Evolutionary conservation across 75 land plant genomes (phyloP), one percentile per base, ranked within the genome.

Genomic region (Cunninghamia lanceolata): DNA sequence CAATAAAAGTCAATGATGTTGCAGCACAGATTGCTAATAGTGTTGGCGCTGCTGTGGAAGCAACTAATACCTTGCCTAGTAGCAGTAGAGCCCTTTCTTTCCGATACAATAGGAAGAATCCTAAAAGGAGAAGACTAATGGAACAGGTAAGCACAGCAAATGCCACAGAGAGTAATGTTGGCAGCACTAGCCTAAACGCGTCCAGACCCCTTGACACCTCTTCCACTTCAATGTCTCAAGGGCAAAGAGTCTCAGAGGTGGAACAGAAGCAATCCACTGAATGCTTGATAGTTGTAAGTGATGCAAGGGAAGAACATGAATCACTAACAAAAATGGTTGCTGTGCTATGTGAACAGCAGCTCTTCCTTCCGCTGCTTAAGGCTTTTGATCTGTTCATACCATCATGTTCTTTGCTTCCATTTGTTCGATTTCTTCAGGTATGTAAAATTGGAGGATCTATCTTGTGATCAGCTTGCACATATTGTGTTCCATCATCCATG

Each of bases 341-440:
- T 32, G 94, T 95, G 63, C 93, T 98, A 52, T 96, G 99, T 87
- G 97, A 98, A 63, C 95, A 98, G 86, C 94, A 90, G 79, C 90
- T 92, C 39, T 98, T 96, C 87, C 90, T 95, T 87, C 99, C 99
- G 82, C 86, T 98, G 85, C 92, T 98, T 15, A 94, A 93, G 89
- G 99, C 99, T 36, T 98, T 98, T 88, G 99, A 98, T 84, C 89
- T 98, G 90, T 98, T 98, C 84, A 94, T 97, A 38, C 99, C 99
- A 52, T 92, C 96, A 46, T 98, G 96, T 89, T 88, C 96, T 63
- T 91, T 98, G 14, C 89, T 98, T 63, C 95, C 98, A 71, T 96
- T 98, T 83, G 91, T 98, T 46, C 95, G 99, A 40, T 95, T 95
- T 82, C 94, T 98, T 86, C 97, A 96, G 99, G 99, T 98, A 85